phyloP scores from a whole-genome alignment of 805 yeast species.

The Schwanniomyces yamadae region DNA sequence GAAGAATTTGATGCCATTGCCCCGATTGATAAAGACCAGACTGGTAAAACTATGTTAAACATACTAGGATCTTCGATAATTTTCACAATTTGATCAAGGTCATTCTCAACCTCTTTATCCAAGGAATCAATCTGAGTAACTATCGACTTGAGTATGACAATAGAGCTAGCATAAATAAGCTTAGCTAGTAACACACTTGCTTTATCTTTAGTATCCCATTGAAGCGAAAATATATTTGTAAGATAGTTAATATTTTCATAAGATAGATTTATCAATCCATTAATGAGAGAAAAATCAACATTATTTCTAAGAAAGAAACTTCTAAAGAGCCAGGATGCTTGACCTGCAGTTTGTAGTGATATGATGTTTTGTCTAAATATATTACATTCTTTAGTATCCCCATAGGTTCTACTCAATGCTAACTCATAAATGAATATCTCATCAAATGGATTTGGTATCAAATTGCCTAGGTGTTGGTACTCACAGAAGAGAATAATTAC shows the following conservation, averaged over 20 bases:
- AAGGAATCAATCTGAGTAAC: not conserved
- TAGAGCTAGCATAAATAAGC: not conserved
- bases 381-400: not conserved
- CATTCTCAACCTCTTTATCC: not conserved
- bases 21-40: not conserved
- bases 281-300: not conserved
- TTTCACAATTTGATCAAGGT: not conserved
- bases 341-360: not conserved
- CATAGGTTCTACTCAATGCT: not conserved
- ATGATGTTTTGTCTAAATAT: not conserved
- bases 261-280: not conserved
- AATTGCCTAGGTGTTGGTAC: not conserved
- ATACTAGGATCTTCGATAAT: not conserved
- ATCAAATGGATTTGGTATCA: conserved; percentile 1
- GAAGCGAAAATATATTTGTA: not conserved
- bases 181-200: not conserved
- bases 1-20: not conserved
- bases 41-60: not conserved
- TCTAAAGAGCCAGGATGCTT: not conserved
- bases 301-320: not conserved
- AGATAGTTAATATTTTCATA: not conserved
- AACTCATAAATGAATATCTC: not conserved
- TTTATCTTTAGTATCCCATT: not conserved
- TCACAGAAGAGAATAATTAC: not conserved
- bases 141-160: not conserved